A percentile compares a stretch with the other conserved stretches of the same genome.
phyloP scores from a whole-genome alignment of 495 filamentous ascomycete genomes.

The Penicillium waksmanii region DNA sequence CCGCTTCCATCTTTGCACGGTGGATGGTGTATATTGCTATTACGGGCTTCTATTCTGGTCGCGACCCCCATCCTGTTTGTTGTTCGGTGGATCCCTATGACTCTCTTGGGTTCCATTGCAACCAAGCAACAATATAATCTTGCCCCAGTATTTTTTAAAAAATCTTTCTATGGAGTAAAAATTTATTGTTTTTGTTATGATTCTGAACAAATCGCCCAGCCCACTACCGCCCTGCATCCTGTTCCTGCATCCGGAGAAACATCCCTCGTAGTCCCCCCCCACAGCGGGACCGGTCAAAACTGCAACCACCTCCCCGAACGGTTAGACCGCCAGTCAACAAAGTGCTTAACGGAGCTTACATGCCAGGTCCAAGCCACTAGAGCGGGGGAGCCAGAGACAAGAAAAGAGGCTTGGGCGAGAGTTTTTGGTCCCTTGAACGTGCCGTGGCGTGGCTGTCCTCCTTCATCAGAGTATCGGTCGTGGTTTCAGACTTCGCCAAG shows the following conservation, averaged over 20 bases:
- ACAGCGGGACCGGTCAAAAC: conserved; percentile 20
- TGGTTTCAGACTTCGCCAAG: neutral
- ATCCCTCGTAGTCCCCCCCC: conserved; percentile 8
- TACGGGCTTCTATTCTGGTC: conserved; percentile 8
- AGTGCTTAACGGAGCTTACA: conserved; percentile 30
- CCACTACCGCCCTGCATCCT: neutral
- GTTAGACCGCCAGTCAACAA: conserved; percentile 2
- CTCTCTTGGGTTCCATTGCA: neutral
- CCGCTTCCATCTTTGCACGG: no score
- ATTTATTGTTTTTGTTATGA: neutral
- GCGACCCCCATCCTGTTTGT: conserved; percentile 3
- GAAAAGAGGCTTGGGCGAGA: conserved; percentile 6
- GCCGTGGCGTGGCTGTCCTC: neutral
- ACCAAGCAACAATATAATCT: neutral
- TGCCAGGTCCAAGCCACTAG: conserved; percentile 16
- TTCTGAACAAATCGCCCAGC: neutral
- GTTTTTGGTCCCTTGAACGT: conserved; percentile 9
- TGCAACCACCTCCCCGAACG: conserved; percentile 4
- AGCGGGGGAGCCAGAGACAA: conserved; percentile 6
- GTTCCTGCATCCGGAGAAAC: conserved; percentile 1
- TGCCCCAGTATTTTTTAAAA: neutral
- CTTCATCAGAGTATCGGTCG: neutral
- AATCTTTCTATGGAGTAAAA: neutral
- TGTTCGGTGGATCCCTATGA: neutral
- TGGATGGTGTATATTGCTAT: neutral